A percentile compares a stretch with the other conserved stretches of the same genome.
These are phyloP conservation scores for Dunaliella salina DNA, from an alignment of 163 green algal species.

Conservation along the genomic window DNA sequence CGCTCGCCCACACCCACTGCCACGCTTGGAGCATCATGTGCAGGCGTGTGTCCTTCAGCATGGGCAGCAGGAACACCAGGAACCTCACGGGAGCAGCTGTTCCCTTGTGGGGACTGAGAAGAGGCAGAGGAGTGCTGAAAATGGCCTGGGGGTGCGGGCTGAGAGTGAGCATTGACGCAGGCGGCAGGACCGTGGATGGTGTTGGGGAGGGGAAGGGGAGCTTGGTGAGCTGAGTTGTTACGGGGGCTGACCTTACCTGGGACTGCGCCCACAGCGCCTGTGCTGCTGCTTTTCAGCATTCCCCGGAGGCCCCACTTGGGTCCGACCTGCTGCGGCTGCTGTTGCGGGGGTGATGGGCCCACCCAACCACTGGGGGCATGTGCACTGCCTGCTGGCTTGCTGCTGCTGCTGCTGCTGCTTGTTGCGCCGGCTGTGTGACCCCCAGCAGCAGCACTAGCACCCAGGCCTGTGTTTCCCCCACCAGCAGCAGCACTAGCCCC, in stretches of 20 bases:
- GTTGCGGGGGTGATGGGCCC: too few species aligned
- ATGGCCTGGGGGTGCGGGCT: neutral
- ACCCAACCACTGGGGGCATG: too few species aligned
- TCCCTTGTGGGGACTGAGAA: neutral
- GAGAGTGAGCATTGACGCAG: too few species aligned
- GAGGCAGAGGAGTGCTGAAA: neutral
- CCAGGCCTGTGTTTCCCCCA: neutral
- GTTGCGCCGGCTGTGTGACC: too few species aligned
- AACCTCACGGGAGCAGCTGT: neutral
- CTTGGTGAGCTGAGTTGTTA: neutral
- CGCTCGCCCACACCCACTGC: neutral
- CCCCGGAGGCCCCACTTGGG: neutral
- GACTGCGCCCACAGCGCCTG: too few species aligned
- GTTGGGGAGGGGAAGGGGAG: neutral
- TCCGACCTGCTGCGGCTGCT: too few species aligned
- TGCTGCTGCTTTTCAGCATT: neutral
- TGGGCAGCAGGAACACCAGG: neutral
- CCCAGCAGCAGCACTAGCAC: neutral
- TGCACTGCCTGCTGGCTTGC: neutral
- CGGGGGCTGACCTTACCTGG: neutral
- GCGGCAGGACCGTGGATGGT: too few species aligned
- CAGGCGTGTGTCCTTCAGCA: neutral
- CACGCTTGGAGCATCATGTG: neutral
- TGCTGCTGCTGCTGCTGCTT: neutral
- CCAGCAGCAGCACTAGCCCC: neutral